Base-by-base conservation (phyloP, 2,329 filamentous ascomycete species). In the Ceratocystis cacaofunesta region DNA sequence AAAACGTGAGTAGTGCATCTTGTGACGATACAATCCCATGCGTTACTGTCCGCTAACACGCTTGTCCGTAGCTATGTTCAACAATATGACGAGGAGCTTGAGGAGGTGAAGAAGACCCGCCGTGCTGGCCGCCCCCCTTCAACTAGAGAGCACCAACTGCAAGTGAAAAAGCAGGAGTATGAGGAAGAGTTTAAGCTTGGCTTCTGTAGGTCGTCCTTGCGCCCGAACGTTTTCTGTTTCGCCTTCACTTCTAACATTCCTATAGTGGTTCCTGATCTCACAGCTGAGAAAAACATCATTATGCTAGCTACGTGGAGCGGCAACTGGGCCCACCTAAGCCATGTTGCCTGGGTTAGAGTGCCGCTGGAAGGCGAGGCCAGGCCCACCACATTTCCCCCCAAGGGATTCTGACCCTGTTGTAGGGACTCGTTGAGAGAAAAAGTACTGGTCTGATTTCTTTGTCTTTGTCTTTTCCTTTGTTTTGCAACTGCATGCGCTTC, bases 161-260 rank as follows among this genome's bases (percentile, higher is more conserved):
- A 85, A 73, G 80, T 89, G 71, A 87, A 85, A 69, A 85, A 89
- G 65, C 80, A 82, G 15, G 77, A 77, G 1, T 87, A 96, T 69
- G 80, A 87, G 72, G 87, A 87, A 70, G 94, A 99, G 77, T 89
- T 89, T 69, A 82, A 86, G 69, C 85, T 85, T 64, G 94, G 94
- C 0, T 95, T 96, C 72, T 88, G 89, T 90, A 70, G 70, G 83
- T 77, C 30, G 5, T 57, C 30, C 17, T 48, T 57, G 25, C 19
- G 5, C 61, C 48, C n/a, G 32, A 62, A 44, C 5, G 44, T 36
- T 15, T 50, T 17, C 28, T 52, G 46, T 61, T 32, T 62, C 15
- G 10, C 60, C 2, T 28, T n/a, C 28, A 25, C 10, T 57, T 64
- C 36, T 46, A 43, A 36, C 10, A 15, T 43, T 64, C n/a, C 52